Evolutionary conservation across 1,139 yeast species (phyloP), one percentile per base, ranked within the genome.

Genomic region (Taphrina deformans): DNA sequence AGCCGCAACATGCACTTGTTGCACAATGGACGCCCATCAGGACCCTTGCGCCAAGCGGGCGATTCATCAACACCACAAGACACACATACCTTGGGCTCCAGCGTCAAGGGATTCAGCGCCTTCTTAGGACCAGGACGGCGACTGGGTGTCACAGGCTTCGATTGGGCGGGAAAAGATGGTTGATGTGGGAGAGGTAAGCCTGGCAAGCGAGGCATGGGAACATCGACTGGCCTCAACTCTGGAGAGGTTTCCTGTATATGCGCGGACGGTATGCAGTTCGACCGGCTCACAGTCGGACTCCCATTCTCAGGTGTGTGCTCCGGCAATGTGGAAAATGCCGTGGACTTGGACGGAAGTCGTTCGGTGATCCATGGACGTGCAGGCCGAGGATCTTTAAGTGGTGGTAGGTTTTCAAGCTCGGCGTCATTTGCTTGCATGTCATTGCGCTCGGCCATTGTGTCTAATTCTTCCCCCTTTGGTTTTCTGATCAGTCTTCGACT

Each of bases 21-120:
- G 58, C 58, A 53, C 31, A 53, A 18, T 14, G 58, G 31, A 1
- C 40, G 35, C 6, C 58, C 58, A 24, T 53, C 48, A n/a, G 35
- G 35, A 24, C 40, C 58, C 21, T 40, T 35, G 24, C 58, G 58
- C 58, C 58, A 53, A 4, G 58, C 58, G 2, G 58, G 58, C 16
- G 58, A 53, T 16, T 35, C 58, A 24, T 53, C 48, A 3, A 27
- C 38, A 10, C 35, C 48, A 27, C 58, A 53, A 12, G 58, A 35
- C 2, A 35, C 41, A 38, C 58, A 53, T 10, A 53, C 48, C 48
- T 53, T 53, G 16, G 31, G 24, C 26, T 35, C 46, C 10, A 38
- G 18, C 14, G 58, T 53, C n/a, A 24, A 31, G 5, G 58, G 58
- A 24, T 53, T 24, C 14, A 38, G 27, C 4, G 58, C 48, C 35